Conservation (phyloP, 371 early-diverging fungal genomes). For the Circinella minor region DNA sequence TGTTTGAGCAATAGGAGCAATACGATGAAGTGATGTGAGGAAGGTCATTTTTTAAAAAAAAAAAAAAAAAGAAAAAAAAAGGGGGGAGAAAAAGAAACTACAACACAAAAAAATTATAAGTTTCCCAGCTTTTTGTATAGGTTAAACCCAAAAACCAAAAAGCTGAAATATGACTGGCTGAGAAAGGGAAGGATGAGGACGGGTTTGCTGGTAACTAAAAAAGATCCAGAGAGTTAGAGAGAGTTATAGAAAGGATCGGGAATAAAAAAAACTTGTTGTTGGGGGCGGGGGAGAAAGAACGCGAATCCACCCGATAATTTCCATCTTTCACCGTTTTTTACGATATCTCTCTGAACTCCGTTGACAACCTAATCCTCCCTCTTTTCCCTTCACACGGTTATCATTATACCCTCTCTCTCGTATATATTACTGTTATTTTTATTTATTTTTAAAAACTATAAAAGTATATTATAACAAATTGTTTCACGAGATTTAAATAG, state of each 20-base stretch:
- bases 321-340: slow-evolving; percentile 4
- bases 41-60: slow-evolving; percentile 39
- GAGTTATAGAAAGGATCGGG: slow-evolving; percentile 13
- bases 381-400: not conserved
- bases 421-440: too few relatives aligned
- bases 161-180: too few relatives aligned
- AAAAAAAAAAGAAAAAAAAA: slow-evolving; percentile 8
- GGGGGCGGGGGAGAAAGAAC: not conserved
- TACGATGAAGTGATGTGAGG: slow-evolving; percentile 47
- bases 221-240: too few relatives aligned
- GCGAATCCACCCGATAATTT: not conserved
- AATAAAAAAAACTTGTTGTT: not conserved
- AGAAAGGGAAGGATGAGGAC: too few relatives aligned
- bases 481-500: too few relatives aligned
- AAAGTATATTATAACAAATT: too few relatives aligned
- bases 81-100: not conserved
- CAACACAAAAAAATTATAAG: too few relatives aligned
- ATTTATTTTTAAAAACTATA: too few relatives aligned
- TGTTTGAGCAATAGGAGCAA: slow-evolving; percentile 45
- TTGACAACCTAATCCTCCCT: not conserved
- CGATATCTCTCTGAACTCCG: not conserved
- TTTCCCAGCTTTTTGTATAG: too few relatives aligned
- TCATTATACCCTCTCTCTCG: not conserved
- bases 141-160: too few relatives aligned
- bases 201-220: slow-evolving; percentile 7